These are phyloP conservation scores for Wickerhamomyces subpelliculosus DNA, from an alignment of 805 yeast genomes.

Conservation along the genomic window DNA sequence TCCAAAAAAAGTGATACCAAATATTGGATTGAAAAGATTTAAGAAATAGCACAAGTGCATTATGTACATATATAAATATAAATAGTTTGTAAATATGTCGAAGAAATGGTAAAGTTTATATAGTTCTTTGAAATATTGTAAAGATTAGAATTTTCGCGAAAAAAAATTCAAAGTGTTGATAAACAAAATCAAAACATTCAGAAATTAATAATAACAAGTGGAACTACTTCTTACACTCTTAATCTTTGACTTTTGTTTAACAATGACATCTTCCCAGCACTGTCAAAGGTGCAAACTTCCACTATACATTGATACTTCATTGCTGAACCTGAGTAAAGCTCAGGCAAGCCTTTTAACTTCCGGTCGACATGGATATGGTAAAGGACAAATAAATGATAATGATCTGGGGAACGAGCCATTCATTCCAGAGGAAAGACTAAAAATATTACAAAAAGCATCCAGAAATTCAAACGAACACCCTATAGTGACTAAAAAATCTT, in stretches of 20 bases:
- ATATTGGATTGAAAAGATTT: conserved; percentile 25
- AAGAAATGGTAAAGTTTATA: no score
- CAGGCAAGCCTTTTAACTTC: conserved; percentile 47
- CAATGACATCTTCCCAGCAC: conserved; percentile 16
- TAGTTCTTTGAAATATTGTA: no score
- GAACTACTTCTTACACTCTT: no score
- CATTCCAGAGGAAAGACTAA: conserved; percentile 16
- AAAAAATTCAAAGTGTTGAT: no score
- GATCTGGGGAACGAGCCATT: conserved; percentile 19
- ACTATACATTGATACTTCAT: conserved; percentile 46
- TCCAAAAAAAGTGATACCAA: conserved; percentile 4
- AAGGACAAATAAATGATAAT: conserved; percentile 3
- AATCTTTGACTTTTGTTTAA: background rate
- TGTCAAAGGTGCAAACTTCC: conserved; percentile 65
- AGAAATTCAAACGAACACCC: conserved; percentile 1
- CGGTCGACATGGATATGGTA: conserved; percentile 21
- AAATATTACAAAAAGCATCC: conserved; percentile 8
- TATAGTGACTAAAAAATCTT: conserved; percentile 6
- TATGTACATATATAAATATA: no score
- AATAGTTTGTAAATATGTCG: no score
- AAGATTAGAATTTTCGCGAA: no score
- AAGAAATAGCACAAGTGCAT: no score
- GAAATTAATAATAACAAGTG: no score
- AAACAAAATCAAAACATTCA: background rate
- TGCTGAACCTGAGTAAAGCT: conserved; percentile 43